A percentile compares a stretch with the other conserved stretches of the same genome.
phyloP scores from a whole-genome alignment of 2,329 filamentous ascomycete species.

The Colletotrichum sp. region DNA sequence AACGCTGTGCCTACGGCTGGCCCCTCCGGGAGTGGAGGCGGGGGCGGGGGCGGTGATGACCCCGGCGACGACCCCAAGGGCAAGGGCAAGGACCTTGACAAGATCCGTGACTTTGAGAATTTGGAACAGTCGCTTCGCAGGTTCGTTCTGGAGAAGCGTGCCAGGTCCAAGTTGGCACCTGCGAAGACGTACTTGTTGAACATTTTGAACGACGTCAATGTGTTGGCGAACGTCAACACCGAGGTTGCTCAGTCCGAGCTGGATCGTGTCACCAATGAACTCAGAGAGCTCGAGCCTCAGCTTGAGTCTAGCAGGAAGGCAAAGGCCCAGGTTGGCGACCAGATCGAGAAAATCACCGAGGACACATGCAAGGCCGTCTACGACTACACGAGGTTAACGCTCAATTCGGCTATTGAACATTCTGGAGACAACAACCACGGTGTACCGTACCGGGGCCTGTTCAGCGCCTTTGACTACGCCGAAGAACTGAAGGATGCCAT shows the following conservation, averaged over 20 bases:
- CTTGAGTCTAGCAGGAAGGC: slow-evolving; percentile 85
- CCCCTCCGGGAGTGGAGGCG: slow-evolving; percentile 58
- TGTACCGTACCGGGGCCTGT: slow-evolving; percentile 84
- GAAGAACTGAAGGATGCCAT: slow-evolving; percentile 93
- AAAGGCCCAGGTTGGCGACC: slow-evolving; percentile 77
- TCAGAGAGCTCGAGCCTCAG: slow-evolving; percentile 82
- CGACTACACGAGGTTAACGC: slow-evolving; percentile 75
- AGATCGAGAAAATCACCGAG: slow-evolving; percentile 83
- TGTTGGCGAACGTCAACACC: slow-evolving; percentile 82
- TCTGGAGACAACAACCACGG: slow-evolving; percentile 80
- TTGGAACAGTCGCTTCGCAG: slow-evolving; percentile 87
- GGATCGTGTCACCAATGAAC: slow-evolving; percentile 78
- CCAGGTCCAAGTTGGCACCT: slow-evolving; percentile 92
- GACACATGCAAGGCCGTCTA: slow-evolving; percentile 86
- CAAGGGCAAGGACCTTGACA: slow-evolving; percentile 88
- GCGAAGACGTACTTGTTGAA: slow-evolving; percentile 96
- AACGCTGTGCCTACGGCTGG: slow-evolving; percentile 83
- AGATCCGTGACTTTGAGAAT: slow-evolving; percentile 86
- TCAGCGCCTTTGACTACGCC: slow-evolving; percentile 87
- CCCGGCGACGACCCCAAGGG: slow-evolving; percentile 65
- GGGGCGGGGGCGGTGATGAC: slow-evolving; percentile 60
- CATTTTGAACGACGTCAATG: slow-evolving; percentile 84
- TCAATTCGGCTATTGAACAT: slow-evolving; percentile 76
- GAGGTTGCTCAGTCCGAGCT: slow-evolving; percentile 87
- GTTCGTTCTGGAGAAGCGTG: slow-evolving; percentile 95